phyloP scores from a whole-genome alignment of 2,329 filamentous ascomycete species.

The Curvularia sp. region DNA sequence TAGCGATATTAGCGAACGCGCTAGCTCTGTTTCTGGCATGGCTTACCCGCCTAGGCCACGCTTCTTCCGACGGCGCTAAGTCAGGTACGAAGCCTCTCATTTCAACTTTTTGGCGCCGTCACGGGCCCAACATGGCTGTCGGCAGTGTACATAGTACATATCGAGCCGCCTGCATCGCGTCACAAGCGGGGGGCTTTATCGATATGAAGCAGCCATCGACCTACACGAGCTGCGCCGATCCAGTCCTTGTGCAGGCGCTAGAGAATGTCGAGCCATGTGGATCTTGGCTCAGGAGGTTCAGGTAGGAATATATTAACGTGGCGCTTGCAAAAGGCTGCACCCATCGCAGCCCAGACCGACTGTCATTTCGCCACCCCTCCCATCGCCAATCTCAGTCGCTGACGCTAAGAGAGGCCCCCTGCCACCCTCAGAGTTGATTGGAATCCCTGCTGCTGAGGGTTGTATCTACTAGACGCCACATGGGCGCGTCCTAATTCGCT shows the following conservation, averaged over 20 bases:
- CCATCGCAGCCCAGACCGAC: slow-evolving; percentile 17
- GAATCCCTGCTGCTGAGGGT: slow-evolving; percentile 14
- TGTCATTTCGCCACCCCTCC: slow-evolving; percentile 22
- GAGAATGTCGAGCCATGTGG: slow-evolving; percentile 9
- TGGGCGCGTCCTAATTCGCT: background rate
- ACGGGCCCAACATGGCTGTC: slow-evolving; percentile 12
- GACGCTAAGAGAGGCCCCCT: slow-evolving; percentile 23
- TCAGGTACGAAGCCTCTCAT: slow-evolving; percentile 44
- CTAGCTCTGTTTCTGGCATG: slow-evolving; percentile 25
- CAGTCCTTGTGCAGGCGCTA: slow-evolving; percentile 11
- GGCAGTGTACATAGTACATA: background rate
- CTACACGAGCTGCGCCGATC: slow-evolving; percentile 2
- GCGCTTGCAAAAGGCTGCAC: slow-evolving; percentile 1
- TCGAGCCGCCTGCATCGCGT: slow-evolving; percentile 18
- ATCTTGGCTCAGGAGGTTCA: slow-evolving; percentile 16
- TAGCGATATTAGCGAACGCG: slow-evolving; percentile 28
- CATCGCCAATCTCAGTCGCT: slow-evolving; percentile 15
- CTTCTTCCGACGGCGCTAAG: slow-evolving; percentile 36
- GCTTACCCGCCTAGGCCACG: slow-evolving; percentile 28
- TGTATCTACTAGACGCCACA: slow-evolving; percentile 7
- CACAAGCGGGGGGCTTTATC: slow-evolving; percentile 11
- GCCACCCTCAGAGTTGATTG: slow-evolving; percentile 8
- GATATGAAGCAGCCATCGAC: slow-evolving; percentile 13
- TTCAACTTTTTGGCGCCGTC: slow-evolving; percentile 18
- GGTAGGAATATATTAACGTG: slow-evolving; percentile 9